Evolutionary conservation across 1,139 yeast species (phyloP).

Genomic region (Yamadazyma spencermartinsiae): DNA sequence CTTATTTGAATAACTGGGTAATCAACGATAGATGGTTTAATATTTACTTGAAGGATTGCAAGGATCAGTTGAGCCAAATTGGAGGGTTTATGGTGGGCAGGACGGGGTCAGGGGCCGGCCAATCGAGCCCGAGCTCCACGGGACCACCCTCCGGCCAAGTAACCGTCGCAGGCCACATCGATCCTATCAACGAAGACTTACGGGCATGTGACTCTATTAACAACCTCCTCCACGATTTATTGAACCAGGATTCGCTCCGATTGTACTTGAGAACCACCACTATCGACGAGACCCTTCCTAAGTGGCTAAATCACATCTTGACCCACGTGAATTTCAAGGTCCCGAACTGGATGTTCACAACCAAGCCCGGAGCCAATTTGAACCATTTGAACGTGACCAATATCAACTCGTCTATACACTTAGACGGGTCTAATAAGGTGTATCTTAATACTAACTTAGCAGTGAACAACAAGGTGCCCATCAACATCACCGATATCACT

Average conservation of each 20-base stretch:
- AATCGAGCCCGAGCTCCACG: not conserved
- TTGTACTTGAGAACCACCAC: conserved; percentile 3
- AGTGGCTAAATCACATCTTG: conserved; percentile 16
- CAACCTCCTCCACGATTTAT: conserved; percentile 2
- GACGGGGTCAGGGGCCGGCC: not conserved
- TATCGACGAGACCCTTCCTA: conserved; percentile 7
- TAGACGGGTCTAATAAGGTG: not conserved
- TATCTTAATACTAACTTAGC: not conserved
- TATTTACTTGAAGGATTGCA: conserved; percentile 6
- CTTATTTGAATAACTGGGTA: conserved; percentile 1
- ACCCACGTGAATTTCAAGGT: conserved; percentile 8
- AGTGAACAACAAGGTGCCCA: not conserved
- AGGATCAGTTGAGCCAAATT: conserved; percentile 2
- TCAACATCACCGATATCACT: not conserved
- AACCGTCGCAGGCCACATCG: not conserved
- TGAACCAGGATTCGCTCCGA: conserved; percentile 1
- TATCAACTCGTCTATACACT: not conserved
- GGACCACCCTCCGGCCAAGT: not conserved
- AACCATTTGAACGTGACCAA: not conserved
- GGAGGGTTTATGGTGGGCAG: conserved; percentile 3
- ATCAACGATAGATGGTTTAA: conserved; percentile 3
- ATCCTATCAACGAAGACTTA: conserved; percentile 5
- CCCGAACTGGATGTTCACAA: conserved; percentile 2
- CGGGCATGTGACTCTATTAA: conserved; percentile 7
- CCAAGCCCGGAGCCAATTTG: not conserved